Conservation (phyloP, 768 basidiomycete species). For the Amanita inopinata region DNA sequence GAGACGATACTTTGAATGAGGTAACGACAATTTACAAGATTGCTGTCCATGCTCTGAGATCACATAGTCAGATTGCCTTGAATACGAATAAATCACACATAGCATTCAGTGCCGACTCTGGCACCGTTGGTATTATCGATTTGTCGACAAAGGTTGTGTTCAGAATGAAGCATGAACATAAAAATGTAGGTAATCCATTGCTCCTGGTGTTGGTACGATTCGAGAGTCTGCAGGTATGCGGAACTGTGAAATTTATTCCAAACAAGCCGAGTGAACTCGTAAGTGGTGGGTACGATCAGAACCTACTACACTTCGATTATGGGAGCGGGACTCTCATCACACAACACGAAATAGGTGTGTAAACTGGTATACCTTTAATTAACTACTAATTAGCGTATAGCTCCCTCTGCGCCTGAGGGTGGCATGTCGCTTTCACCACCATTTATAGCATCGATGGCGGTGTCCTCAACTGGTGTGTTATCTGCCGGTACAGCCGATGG, state of each 20-base stretch:
- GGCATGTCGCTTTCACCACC: constrained; percentile 63
- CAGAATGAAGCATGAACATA: constrained; percentile 54
- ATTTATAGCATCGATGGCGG: constrained; percentile 54
- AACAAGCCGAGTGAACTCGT: constrained; percentile 62
- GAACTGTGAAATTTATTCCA: constrained; percentile 61
- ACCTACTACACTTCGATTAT: constrained; percentile 60
- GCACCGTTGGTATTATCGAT: constrained; percentile 58
- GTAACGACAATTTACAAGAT: constrained; percentile 26
- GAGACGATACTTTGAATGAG: constrained; percentile 60
- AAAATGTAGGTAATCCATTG: constrained; percentile 38
- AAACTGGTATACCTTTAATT: background rate
- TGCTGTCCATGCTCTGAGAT: constrained; percentile 16
- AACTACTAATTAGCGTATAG: constrained; percentile 17
- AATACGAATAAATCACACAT: constrained; percentile 45
- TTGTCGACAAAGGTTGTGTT: constrained; percentile 35
- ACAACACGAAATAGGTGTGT: constrained; percentile 46
- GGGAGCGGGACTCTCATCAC: constrained; percentile 47
- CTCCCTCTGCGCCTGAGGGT: constrained; percentile 27
- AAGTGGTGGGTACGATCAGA: constrained; percentile 69
- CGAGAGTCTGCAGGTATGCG: constrained; percentile 46
- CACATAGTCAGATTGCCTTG: constrained; percentile 51
- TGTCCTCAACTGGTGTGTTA: constrained; percentile 49
- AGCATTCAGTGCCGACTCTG: constrained; percentile 66
- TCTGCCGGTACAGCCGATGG: constrained; percentile 75
- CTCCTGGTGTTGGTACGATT: background rate